phyloP scores from a whole-genome alignment of 768 basidiomycete genomes.

The Nevesoporus exiguus region DNA sequence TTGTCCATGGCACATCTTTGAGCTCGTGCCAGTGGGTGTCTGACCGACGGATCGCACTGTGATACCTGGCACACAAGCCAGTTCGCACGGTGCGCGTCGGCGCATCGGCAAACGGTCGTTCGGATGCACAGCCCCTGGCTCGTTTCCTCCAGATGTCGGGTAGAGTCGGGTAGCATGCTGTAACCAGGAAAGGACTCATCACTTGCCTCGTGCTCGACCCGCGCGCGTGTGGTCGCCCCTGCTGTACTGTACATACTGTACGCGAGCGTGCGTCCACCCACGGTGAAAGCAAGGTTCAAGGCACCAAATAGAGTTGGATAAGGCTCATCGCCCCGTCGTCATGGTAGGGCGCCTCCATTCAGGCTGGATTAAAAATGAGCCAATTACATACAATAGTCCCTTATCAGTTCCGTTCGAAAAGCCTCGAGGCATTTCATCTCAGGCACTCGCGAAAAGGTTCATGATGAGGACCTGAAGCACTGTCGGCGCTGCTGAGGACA shows the following conservation, averaged over 20 bases:
- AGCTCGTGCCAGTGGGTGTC: no score
- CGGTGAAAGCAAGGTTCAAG: not conserved
- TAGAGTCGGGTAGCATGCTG: not conserved
- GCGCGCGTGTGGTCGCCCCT: not conserved
- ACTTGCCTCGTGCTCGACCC: not conserved
- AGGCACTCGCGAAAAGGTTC: not conserved
- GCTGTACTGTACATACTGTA: no score
- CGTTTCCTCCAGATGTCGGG: no score
- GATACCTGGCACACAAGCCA: no score
- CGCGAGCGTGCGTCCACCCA: no score
- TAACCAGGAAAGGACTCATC: not conserved
- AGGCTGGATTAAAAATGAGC: no score
- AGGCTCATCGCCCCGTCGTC: not conserved
- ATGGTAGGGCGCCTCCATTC: not conserved
- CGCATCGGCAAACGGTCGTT: not conserved
- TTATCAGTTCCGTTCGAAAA: no score
- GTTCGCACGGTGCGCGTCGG: not conserved
- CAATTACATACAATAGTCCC: no score
- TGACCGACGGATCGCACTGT: no score
- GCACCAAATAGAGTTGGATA: constrained; percentile 13
- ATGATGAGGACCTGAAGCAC: not conserved
- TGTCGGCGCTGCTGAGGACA: no score
- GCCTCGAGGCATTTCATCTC: not conserved
- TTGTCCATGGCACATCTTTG: not conserved
- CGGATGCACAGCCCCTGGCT: not conserved